phyloP scores from a whole-genome alignment of 192 early-diverging fungal species.

The Coemansia sp. region DNA sequence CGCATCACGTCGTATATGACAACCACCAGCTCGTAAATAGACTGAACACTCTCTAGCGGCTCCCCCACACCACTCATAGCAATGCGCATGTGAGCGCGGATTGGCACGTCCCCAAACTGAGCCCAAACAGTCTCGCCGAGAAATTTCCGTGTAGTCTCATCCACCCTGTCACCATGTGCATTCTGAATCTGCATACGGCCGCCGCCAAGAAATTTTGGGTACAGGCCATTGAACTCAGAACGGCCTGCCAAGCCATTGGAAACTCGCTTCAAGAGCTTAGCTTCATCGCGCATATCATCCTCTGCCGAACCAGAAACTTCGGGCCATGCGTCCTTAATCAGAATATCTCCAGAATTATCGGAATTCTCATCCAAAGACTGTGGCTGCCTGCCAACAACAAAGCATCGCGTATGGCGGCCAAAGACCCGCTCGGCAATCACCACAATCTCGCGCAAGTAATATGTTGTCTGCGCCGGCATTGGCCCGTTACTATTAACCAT shows the following conservation, averaged over 20 bases:
- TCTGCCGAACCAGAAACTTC: not conserved
- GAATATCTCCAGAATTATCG: not conserved
- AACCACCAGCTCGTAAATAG: constrained; percentile 12
- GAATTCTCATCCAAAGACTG: not conserved
- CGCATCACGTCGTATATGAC: constrained; percentile 21
- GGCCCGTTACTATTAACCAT: not conserved
- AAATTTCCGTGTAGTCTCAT: constrained; percentile 6
- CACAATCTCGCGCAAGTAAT: constrained; percentile 1
- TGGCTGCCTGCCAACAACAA: not conserved
- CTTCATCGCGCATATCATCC: constrained; percentile 2
- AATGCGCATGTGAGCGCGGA: constrained; percentile 13
- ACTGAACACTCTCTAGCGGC: constrained; percentile 6
- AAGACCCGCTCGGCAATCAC: constrained; percentile 7
- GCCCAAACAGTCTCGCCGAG: not conserved
- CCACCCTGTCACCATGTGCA: not conserved
- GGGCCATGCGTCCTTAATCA: constrained; percentile 11
- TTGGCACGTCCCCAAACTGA: not conserved
- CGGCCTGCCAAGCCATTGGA: not conserved
- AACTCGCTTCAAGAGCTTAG: not conserved
- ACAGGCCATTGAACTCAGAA: not conserved
- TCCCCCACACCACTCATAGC: constrained; percentile 7
- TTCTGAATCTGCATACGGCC: constrained; percentile 2
- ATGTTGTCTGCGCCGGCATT: not conserved
- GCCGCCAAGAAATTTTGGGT: constrained; percentile 2
- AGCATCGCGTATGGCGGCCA: constrained; percentile 17